A percentile compares a stretch with the other conserved stretches of the same genome.
Evolutionary conservation across 2,329 filamentous ascomycete genomes (phyloP).

Genomic region (Cercospora berteroae): DNA sequence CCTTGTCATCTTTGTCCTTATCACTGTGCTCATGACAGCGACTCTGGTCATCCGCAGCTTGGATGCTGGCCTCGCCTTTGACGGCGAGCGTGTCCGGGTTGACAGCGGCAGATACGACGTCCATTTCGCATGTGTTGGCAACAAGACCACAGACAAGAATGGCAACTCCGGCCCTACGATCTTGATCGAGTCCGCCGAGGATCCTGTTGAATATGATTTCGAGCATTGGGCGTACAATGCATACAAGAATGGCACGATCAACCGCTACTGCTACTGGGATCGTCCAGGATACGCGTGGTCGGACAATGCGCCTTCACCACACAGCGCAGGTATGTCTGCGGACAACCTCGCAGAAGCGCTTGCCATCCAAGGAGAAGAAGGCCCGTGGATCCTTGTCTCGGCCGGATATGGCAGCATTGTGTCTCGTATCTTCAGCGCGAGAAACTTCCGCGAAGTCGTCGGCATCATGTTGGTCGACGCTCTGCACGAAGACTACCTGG

Average conservation of each 20-base stretch:
- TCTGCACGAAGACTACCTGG: slow-evolving; percentile 81
- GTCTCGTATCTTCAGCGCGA: slow-evolving; percentile 83
- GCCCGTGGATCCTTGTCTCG: slow-evolving; percentile 84
- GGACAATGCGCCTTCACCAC: slow-evolving; percentile 89
- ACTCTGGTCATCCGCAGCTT: slow-evolving; percentile 76
- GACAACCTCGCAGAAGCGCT: slow-evolving; percentile 87
- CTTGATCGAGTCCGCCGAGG: slow-evolving; percentile 79
- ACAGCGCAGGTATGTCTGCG: slow-evolving; percentile 89
- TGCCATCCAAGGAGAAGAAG: slow-evolving; percentile 72
- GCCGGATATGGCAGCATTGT: slow-evolving; percentile 87
- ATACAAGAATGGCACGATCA: slow-evolving; percentile 75
- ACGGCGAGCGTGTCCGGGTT: slow-evolving; percentile 75
- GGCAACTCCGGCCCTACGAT: slow-evolving; percentile 70
- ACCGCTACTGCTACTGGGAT: slow-evolving; percentile 92
- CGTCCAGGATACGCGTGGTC: slow-evolving; percentile 85
- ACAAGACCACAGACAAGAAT: slow-evolving; percentile 53
- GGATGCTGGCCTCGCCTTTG: slow-evolving; percentile 70
- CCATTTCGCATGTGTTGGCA: slow-evolving; percentile 82
- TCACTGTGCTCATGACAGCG: slow-evolving; percentile 71
- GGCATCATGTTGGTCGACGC: slow-evolving; percentile 85
- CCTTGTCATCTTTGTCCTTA: slow-evolving; percentile 65
- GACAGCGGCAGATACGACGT: slow-evolving; percentile 82
- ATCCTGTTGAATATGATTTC: slow-evolving; percentile 73
- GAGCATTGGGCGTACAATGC: slow-evolving; percentile 76
- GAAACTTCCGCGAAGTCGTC: slow-evolving; percentile 70